Base-by-base conservation (phyloP, 2,329 filamentous ascomycete genomes). In the Xylaria hypoxylon region DNA sequence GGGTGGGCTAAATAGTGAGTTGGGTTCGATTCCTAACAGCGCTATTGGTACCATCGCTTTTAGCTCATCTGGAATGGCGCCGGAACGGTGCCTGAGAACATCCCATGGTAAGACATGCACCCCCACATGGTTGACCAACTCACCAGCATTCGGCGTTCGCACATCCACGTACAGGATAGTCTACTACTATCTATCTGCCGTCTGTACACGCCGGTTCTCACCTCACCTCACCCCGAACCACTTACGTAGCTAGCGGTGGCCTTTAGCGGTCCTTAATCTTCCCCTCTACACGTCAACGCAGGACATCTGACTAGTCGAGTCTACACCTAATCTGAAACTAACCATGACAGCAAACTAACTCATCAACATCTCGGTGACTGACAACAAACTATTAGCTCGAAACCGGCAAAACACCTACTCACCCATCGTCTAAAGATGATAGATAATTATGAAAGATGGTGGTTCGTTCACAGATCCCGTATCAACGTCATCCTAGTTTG, bases 131-230 rank as follows among this genome's bases (percentile, higher is more conserved):
- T 22, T 44, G 47, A 59, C 64, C 45, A 59, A 63, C 53, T 58
- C 45, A 55, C 59, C 53, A 64, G 51, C 58, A 67, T 68, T 70
- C 56, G 45, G 51, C 58, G 65, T 68, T 70, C 56, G 45, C 42
- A 61, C 56, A 53, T 62, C 38, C 11, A 53, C 59, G 17, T 59
- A 22, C 28, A n/a, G 11, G 19, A 24, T 22, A 33, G n/a, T n/a
- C n/a, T 50, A 19, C 31, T 42, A 59, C 11, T 15, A 31, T 31
- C 5, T 31, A 31, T 31, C 19, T 38, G 10, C 19, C 22, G 35
- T 59, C 31, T 8, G 7, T 35, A 17, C 31, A 56, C 22, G 19
- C 22, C 51, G 6, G 35, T 40, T 45, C 24, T 44, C 19, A 7
- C 52, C 24, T 44, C 19, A 7, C 50, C 22, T 38, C 51, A 6